Evolutionary conservation across 1,284 basidiomycete genomes (phyloP), one percentile per base, ranked within the genome.

Genomic region (Apiotrichum domesticum): DNA sequence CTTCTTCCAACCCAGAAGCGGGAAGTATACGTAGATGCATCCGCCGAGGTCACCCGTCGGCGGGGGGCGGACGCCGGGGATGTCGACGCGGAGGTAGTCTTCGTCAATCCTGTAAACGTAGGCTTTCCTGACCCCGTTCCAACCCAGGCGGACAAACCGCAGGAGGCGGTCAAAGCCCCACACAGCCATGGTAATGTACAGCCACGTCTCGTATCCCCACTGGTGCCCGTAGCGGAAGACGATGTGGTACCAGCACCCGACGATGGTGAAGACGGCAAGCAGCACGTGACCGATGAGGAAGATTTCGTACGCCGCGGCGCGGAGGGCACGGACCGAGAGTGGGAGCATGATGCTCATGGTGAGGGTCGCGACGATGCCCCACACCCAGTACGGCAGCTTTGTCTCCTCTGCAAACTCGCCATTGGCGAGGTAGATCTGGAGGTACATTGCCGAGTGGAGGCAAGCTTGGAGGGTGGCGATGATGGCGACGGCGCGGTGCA

Each of bases 211-310:
- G 44, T 45, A 45, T 6, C 44, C 44, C 44, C 44, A 45, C 44
- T 45, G 44, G 21, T 33, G 15, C 21, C 13, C 11, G 44, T 32
- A 45, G 44, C 44, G 44, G 21, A 45, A 33, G 4, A 45, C 33
- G 44, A 45, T 45, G 21, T 45, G 44, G 13, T n/a, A 45, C 44
- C 44, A 45, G 21, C 21, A 29, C 11, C 44, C 44, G 15, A 61
- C 58, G 14, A 68, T 56, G 9, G 51, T 55, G 13, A 54, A 53
- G 15, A 67, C n/a, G 7, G 63, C 63, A n/a, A 70, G 55, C n/a
- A 52, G 44, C 49, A 71, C 69, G 49, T 71, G 69, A 8, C 61
- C 41, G 14, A 66, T 35, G 33, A 71, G 52, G 57, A 69, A 71
- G 33, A 62, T n/a, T 54, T 71, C 69, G 56, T 71, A 71, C 46